Evolutionary conservation across 2,329 filamentous ascomycete species (phyloP).

Genomic region (Talaromyces pinophilus): DNA sequence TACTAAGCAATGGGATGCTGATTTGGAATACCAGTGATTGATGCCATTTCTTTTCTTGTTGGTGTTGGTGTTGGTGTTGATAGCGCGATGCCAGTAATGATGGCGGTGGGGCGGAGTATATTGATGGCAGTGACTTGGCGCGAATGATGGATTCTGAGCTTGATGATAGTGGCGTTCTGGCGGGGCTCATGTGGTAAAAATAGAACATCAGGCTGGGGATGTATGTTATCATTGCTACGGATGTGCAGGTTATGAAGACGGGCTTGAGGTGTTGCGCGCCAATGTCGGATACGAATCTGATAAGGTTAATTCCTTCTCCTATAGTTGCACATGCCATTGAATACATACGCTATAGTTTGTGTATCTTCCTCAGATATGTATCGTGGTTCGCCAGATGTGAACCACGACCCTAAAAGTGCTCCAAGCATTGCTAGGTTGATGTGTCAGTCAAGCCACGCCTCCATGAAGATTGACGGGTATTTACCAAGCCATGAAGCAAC

Average conservation of each 20-base stretch:
- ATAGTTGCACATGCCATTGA: too few relatives aligned
- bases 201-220: conserved; percentile 12
- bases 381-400: conserved; percentile 17
- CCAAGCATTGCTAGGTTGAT: conserved; percentile 19
- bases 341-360: conserved; percentile 21
- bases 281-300: conserved; percentile 23
- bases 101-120: background rate
- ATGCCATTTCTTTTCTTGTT: conserved; percentile 4
- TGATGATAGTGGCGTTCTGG: background rate
- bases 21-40: conserved; percentile 8
- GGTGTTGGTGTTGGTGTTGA: background rate
- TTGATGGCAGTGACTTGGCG: background rate
- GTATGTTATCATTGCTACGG: conserved; percentile 19
- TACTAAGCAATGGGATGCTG: conserved; percentile 6
- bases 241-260: conserved; percentile 15
- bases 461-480: too few relatives aligned
- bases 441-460: background rate
- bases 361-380: conserved; percentile 22
- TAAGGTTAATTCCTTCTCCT: background rate
- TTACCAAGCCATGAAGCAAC: conserved; percentile 21
- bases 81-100: background rate
- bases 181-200: conserved; percentile 8
- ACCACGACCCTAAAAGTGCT: conserved; percentile 21
- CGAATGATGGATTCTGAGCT: background rate
- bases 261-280: conserved; percentile 22